Evolutionary conservation across 1,284 basidiomycete genomes (phyloP), one percentile per base, ranked within the genome.

Genomic region (Naganishia albida): DNA sequence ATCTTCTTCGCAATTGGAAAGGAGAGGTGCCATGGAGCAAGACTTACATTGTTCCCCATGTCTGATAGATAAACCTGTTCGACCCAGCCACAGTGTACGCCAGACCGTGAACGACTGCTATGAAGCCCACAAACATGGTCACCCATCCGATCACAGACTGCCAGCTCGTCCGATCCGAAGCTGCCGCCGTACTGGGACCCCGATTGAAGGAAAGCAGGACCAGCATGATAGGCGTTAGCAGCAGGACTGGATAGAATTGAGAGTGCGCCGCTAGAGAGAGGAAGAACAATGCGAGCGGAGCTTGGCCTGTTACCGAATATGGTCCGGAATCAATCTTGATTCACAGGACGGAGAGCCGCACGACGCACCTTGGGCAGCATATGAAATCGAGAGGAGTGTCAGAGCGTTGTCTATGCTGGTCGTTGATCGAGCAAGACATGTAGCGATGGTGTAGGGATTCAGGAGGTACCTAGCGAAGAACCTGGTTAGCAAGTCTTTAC

Each of bases 391-490:
- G 0, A 88, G 73, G 0, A 95, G 80, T 34, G 86, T 77, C 4
- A 90, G 77, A 0, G 85, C 81, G 72, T 89, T 93, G 73, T 93
- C 90, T 20, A 97, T 80, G 0, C 86, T 84, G 0, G 90, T 87
- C 0, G 90, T 90, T 0, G 93, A 94, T 8, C 87, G 80, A 0
- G 91, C 88, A 2, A 93, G 79, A 43, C 87, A 88, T 0, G 92
- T 86, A 1, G 91, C 81, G 53, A 94, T 76, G 6, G 90, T 80
- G 75, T 95, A 94, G 3, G 94, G 94, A 71, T 96, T 96, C 67
- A 95, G 79, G 2, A 97, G 84, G 78, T 89, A 93, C 44, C 91
- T 93, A 70, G 4, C 34, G 34, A 10, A 34, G 34, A 34, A 10
- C 34, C 4, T 4, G 34, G 10, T 34, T 34, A 34, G 34, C 10